Base-by-base conservation (phyloP, 208 protist genomes). In the Leishmania gerbilli region DNA sequence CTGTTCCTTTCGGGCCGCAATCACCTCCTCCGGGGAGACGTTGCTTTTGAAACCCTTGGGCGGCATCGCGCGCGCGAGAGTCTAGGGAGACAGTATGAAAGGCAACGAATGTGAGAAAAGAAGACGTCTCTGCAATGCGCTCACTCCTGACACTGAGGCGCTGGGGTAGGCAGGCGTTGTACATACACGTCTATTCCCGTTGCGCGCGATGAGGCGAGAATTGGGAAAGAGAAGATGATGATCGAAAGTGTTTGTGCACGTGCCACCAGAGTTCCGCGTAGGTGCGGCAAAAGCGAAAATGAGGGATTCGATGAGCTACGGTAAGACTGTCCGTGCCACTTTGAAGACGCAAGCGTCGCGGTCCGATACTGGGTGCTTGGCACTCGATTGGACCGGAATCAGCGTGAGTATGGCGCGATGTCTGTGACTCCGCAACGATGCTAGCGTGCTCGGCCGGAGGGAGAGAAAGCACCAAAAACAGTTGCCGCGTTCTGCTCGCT, bases 1-100 rank as follows among this genome's bases (percentile, higher is more conserved):
- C 74, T 91, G 82, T 81, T 89, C 80, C 79, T 86, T 86, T 72
- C 95, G 93, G 17, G 84, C 88, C 79, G 95, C 92, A 11, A 95
- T 78, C n/a, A 84, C 75, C 76, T 97, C 87, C 64, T 91, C 90
- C 24, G 90, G 85, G 0, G 90, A 85, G 53, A 84, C 76, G 40
- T 79, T 89, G 78, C 97, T 98, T 55, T 88, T 87, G 0, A 77
- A 67, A 3, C 71, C 56, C 72, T 88, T 90, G 1, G 85, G 76
- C 27, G 83, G 86, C 84, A 90, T 64, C 5, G 49, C 49, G 71
- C 21, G 71, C 31, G 11, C 6, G 17, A 37, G 31, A 21, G 34
- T 31, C 24, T 31, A n/a, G 34, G 53, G n/a, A 67, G 37, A 31
- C 0, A 24, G 19, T n/a, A 27, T 15, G 13, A 6, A 37, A 8